A percentile compares a stretch with the other conserved stretches of the same genome.
phyloP scores from a whole-genome alignment of 129 eudicot species.

The Lactuca saligna region DNA sequence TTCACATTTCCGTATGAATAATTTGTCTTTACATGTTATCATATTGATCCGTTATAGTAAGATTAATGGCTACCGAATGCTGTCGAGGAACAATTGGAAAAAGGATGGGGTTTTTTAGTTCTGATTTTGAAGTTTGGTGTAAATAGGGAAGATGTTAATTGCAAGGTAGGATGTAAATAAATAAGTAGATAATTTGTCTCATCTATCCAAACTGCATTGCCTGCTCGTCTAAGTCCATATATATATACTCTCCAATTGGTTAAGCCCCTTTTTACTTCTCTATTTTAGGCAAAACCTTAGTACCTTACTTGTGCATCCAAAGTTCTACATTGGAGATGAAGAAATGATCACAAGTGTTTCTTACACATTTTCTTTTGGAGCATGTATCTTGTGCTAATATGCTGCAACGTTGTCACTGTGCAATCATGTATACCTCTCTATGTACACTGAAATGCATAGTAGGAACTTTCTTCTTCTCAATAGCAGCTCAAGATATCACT shows the following conservation, averaged over 20 bases:
- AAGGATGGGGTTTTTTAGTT: neutral
- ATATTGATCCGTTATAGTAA: neutral
- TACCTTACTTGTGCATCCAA: neutral
- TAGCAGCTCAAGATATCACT: neutral
- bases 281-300: constrained; percentile 3
- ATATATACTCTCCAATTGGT: neutral
- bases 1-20: constrained; percentile 10
- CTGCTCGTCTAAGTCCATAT: neutral
- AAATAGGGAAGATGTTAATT: neutral
- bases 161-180: neutral
- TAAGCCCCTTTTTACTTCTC: neutral
- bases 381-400: no score
- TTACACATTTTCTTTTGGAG: neutral
- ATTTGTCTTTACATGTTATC: neutral
- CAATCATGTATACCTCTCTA: neutral
- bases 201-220: neutral
- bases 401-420: neutral
- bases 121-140: constrained; percentile 7
- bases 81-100: constrained; percentile 10
- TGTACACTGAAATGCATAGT: neutral
- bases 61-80: neutral
- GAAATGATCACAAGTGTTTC: constrained; percentile 4
- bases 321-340: constrained; percentile 4
- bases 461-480: constrained; percentile 1
- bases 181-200: neutral